Base-by-base conservation (phyloP, 148 eudicot species). In the Spergularia bocconei region DNA sequence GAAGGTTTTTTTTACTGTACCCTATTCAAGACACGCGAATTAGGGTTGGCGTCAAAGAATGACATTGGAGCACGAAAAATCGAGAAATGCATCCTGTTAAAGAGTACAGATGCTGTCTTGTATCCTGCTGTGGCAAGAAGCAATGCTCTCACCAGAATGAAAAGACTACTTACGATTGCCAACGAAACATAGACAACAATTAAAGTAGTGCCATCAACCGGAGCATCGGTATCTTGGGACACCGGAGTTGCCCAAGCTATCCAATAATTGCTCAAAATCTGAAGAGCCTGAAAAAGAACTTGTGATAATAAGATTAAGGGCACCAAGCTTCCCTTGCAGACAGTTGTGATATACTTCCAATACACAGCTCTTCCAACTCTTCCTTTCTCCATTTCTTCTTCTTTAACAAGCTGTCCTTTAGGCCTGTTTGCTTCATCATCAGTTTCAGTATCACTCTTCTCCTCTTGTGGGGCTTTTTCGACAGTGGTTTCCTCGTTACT, bases 51-150 rank as follows among this genome's bases (percentile, higher is more conserved):
- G 79, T 89, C 93, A 67, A 89, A 89, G 81, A 87, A 89, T 33
- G 93, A 89, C 91, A 89, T 89, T 13, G 91, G 89, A 50, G 93
- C 91, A 51, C 93, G 89, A 16, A 89, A 89, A 55, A 89, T 79
- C 79, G 84, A 77, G 0, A 47, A 52, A 71, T 87, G 91, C 91
- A 89, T 89, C 70, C 81, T 89, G 62, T 76, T 76, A 59, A 89
- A 89, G 20, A 89, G 88, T 44, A 75, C 36, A 25, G 77, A 81
- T 12, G 93, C 88, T 9, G 91, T 89, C 84, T 86, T 80, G 78
- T 84, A 87, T 13, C 87, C 85, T 60, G 78, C 81, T 0, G 83
- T 76, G 19, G 62, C 79, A 56, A 86, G 71, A 57, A 85, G 70
- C 48, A 66, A 67, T 17, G 85, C 78, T 83, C 89, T 83, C 62